These are phyloP conservation scores for Acacia concinna DNA, from an alignment of 331 rosid genomes.

Conservation along the genomic window DNA sequence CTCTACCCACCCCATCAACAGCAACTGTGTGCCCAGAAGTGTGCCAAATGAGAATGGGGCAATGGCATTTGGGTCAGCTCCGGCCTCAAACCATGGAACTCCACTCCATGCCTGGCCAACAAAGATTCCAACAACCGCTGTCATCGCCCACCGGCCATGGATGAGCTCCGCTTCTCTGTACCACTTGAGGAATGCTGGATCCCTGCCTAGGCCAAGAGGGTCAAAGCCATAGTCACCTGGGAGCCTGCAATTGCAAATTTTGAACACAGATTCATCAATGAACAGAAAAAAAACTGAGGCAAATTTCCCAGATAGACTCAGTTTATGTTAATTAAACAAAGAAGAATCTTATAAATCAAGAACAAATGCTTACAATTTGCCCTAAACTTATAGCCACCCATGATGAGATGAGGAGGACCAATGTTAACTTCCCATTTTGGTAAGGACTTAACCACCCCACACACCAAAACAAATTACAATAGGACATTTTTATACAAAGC, in stretches of 20 bases:
- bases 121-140: conserved; percentile 89
- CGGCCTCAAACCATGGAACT: conserved; percentile 96
- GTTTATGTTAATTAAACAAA: neutral
- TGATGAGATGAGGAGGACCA: neutral
- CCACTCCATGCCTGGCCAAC: conserved; percentile 99
- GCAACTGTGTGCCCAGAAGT: conserved; percentile 81
- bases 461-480: neutral
- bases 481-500: neutral
- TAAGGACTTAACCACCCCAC: neutral
- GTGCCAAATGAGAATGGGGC: conserved; percentile 98
- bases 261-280: neutral
- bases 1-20: conserved; percentile 99
- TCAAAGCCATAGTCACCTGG: conserved; percentile 98
- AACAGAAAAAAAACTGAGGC: neutral
- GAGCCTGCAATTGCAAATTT: conserved; percentile 52
- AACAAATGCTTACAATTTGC: neutral
- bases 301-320: neutral
- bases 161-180: conserved; percentile 99
- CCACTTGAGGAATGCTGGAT: conserved; percentile 95
- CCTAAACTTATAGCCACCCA: neutral
- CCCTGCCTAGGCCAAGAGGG: conserved; percentile 90
- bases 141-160: conserved; percentile 99
- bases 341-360: too few species aligned
- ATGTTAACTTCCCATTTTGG: neutral
- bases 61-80: conserved; percentile 86